Evolutionary conservation across 148 eudicot species (phyloP).

Genomic region (Beta vulgaris): DNA sequence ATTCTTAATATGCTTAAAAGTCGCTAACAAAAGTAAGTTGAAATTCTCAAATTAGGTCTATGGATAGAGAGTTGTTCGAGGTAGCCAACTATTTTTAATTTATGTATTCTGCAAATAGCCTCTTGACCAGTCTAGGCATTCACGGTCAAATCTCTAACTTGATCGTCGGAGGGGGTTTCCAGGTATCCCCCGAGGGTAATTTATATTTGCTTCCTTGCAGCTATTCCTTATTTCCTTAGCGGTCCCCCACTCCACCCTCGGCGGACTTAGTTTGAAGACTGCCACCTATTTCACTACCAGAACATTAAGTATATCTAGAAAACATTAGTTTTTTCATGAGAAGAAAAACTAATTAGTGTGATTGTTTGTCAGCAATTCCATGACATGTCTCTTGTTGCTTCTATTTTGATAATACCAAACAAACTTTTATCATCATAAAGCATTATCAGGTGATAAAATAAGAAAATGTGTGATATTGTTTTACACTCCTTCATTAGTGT

Average conservation of each 20-base stretch:
- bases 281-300: too few relatives aligned
- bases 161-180: too few relatives aligned
- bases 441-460: background rate
- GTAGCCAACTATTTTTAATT: too few relatives aligned
- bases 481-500: background rate
- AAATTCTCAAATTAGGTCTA: background rate
- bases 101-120: too few relatives aligned
- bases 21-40: too few relatives aligned
- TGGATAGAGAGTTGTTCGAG: background rate
- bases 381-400: background rate
- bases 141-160: too few relatives aligned
- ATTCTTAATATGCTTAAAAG: too few relatives aligned
- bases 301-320: background rate
- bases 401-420: background rate
- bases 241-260: too few relatives aligned
- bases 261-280: too few relatives aligned
- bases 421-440: slow-evolving; percentile 5
- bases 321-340: background rate
- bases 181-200: too few relatives aligned
- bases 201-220: too few relatives aligned
- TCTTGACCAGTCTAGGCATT: background rate
- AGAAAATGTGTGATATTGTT: background rate
- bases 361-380: slow-evolving; percentile 22
- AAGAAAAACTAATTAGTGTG: slow-evolving; percentile 15
- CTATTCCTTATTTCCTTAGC: too few relatives aligned